Evolutionary conservation across 805 yeast species (phyloP).

Genomic region (Cyberlindnera xylosilytica): DNA sequence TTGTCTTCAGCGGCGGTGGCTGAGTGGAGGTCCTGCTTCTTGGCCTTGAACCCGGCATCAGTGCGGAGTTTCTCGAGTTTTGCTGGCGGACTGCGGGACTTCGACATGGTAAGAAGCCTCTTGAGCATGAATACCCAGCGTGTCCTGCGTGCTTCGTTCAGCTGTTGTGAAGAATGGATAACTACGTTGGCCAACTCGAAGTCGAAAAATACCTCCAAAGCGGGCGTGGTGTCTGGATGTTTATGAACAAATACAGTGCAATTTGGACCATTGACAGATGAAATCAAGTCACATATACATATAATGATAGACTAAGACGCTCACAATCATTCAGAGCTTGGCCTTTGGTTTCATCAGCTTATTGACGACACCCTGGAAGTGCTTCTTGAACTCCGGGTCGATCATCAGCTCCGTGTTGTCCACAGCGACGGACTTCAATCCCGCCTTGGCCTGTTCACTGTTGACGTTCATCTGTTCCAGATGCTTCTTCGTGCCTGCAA

Average conservation of each 20-base stretch:
- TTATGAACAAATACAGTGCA: no score
- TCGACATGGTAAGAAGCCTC: conserved; percentile 1
- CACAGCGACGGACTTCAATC: conserved; percentile 50
- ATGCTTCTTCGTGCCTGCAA: conserved; percentile 59
- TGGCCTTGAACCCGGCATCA: conserved; percentile 21
- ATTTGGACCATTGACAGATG: no score
- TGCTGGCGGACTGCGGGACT: conserved; percentile 12
- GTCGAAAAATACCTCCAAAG: no score
- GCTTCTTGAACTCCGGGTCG: conserved; percentile 9
- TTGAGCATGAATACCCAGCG: neutral
- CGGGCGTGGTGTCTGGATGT: no score
- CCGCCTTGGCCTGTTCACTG: conserved; percentile 37
- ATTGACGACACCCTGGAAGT: conserved; percentile 6
- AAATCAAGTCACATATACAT: no score
- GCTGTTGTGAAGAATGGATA: no score
- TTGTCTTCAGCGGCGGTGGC: conserved; percentile 35
- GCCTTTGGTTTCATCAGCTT: conserved; percentile 7
- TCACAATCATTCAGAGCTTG: conserved; percentile 4
- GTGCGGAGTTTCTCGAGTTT: conserved; percentile 21
- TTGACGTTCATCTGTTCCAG: conserved; percentile 42
- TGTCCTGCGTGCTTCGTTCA: neutral
- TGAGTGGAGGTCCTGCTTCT: conserved; percentile 21
- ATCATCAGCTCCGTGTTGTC: conserved; percentile 40
- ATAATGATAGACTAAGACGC: no score
- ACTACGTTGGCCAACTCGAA: no score